A percentile compares a stretch with the other conserved stretches of the same genome.
Conservation (phyloP, 441 rosid genomes). For the Pelargonium australe region DNA sequence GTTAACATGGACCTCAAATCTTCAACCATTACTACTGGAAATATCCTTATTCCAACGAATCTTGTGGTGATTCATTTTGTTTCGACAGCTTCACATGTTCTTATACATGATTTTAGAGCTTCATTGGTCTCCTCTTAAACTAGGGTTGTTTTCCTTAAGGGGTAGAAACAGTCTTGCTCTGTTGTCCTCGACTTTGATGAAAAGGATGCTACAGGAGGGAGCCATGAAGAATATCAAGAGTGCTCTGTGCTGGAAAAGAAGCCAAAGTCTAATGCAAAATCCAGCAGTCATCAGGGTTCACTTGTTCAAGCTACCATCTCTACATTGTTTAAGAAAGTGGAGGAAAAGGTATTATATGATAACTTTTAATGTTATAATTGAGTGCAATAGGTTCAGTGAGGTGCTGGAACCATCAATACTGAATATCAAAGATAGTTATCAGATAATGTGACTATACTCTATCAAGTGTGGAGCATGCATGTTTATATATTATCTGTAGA, state of each 20-base stretch:
- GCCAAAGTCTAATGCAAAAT: slow-evolving; percentile 31
- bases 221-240: slow-evolving; percentile 23
- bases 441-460: neutral
- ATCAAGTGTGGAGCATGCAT: too few species aligned
- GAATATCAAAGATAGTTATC: neutral
- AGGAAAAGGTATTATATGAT: slow-evolving; percentile 38
- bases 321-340: slow-evolving; percentile 69
- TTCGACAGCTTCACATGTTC: slow-evolving; percentile 1
- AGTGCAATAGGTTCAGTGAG: neutral
- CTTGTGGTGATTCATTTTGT: slow-evolving; percentile 8
- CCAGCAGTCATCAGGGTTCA: slow-evolving; percentile 31
- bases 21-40: slow-evolving; percentile 16
- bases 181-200: slow-evolving; percentile 22
- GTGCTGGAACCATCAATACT: neutral
- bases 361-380: slow-evolving; percentile 6
- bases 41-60: slow-evolving; percentile 21
- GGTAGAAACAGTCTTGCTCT: slow-evolving; percentile 26
- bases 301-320: slow-evolving; percentile 78
- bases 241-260: slow-evolving; percentile 25
- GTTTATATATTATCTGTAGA: neutral
- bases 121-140: slow-evolving; percentile 5
- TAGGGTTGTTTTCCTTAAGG: slow-evolving; percentile 19
- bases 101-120: slow-evolving; percentile 6
- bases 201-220: slow-evolving; percentile 22
- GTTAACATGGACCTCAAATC: slow-evolving; percentile 24